These are phyloP conservation scores for Leccinum subgranulosum DNA, from an alignment of 768 basidiomycete genomes.

Conservation along the genomic window DNA sequence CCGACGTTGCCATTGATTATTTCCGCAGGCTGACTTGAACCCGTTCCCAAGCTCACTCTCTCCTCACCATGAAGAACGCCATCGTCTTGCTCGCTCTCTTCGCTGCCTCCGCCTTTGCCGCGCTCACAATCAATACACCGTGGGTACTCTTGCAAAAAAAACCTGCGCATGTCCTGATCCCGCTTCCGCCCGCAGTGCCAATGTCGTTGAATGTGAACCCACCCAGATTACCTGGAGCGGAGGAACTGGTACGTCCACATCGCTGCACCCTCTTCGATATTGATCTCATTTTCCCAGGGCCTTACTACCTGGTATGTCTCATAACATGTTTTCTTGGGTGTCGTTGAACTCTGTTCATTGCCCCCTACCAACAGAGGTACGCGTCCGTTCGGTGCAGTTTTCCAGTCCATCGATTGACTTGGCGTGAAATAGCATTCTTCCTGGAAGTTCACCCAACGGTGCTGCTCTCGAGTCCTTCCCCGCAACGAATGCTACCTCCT, in stretches of 20 bases:
- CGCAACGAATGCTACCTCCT: constrained; percentile 33
- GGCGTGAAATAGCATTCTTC: constrained; percentile 44
- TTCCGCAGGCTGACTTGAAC: constrained; percentile 17
- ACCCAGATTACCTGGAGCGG: constrained; percentile 51
- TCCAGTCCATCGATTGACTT: neutral
- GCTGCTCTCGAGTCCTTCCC: constrained; percentile 47
- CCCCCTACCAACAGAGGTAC: constrained; percentile 36
- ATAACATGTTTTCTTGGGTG: neutral
- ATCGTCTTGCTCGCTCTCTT: constrained; percentile 40
- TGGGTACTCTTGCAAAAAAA: constrained; percentile 34
- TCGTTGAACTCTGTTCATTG: neutral
- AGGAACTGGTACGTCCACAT: constrained; percentile 47
- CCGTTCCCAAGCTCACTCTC: constrained; percentile 5
- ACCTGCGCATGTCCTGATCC: neutral
- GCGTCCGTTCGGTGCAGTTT: neutral
- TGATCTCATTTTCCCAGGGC: constrained; percentile 36
- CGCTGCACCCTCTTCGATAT: fast-evolving
- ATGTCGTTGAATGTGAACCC: constrained; percentile 57
- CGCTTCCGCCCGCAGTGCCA: constrained; percentile 33
- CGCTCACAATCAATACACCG: constrained; percentile 71
- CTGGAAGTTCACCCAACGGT: constrained; percentile 45
- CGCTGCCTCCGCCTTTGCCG: constrained; percentile 37
- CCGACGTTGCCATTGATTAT: constrained; percentile 12
- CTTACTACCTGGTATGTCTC: constrained; percentile 61
- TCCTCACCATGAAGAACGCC: constrained; percentile 46